Base-by-base conservation (phyloP, 23 red algal genomes). In the Gracilaria gracilis region DNA sequence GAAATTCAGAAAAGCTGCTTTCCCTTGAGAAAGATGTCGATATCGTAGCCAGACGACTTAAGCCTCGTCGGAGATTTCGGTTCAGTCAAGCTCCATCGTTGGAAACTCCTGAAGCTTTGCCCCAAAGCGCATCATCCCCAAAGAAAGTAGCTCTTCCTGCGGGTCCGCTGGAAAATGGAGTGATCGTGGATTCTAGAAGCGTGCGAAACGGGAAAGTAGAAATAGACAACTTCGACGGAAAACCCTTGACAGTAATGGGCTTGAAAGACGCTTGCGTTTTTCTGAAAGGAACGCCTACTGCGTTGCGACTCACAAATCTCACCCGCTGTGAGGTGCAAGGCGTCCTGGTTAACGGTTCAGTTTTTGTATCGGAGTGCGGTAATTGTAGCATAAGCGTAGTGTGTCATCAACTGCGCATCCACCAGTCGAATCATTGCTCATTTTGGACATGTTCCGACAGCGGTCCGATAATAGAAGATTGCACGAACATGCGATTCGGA, bases 341-440 rank as follows among this genome's bases (percentile, higher is more conserved):
- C 50, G 38, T 51, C 8, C 0, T 77, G 32, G 72, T 77, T 6
- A 51, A 77, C 42, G 72, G 72, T 25, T 39, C 72, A 5, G 72
- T 77, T 15, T 77, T 77, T 21, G 50, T 77, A 2, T 77, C 72
- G n/a, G 46, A 77, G 23, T 77, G 72, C 72, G 31, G 50, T 25
- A 33, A 51, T 8, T 77, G 72, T 50, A 20, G 0, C 19, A 25
- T 77, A 29, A 31, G 27, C 23, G 40, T 77, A 6, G 72, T 9
- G 0, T 77, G 72, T 77, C 72, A 77, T 31, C 72, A 77, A 77
- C 72, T 77, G 2, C 72, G 72, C 9, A 77, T 77, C 17, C 72
- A 77, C 20, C 40, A 77, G 20, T 77, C 72, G 6, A 46, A 50
- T 7, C 14, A 25, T 28, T 77, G 72, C 16, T 77, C 72, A 4